These are phyloP conservation scores for Medicago ruthenica DNA, from an alignment of 306 rosid species.

Conservation along the genomic window DNA sequence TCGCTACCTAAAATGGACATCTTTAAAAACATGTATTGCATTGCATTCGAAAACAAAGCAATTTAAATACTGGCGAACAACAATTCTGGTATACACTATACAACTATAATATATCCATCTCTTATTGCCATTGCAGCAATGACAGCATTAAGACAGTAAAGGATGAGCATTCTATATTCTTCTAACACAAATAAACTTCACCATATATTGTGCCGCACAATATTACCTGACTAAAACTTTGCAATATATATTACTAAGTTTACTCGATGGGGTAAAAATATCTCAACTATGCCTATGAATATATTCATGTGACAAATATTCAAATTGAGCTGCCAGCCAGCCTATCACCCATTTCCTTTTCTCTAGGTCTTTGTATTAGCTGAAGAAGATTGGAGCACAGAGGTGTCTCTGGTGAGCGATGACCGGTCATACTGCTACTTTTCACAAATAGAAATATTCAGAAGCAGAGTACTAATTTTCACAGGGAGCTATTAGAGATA, in stretches of 20 bases:
- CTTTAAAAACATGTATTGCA: constrained; percentile 17
- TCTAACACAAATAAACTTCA: constrained; percentile 10
- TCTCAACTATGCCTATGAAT: not conserved
- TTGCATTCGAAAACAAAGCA: not conserved
- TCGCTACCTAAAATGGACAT: constrained; percentile 25
- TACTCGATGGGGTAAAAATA: constrained; percentile 8
- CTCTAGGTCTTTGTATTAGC: not conserved
- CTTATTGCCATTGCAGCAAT: not conserved
- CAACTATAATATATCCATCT: constrained; percentile 20
- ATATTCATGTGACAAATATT: constrained; percentile 11
- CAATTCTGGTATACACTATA: constrained; percentile 8
- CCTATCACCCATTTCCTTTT: constrained; percentile 26
- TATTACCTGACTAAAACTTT: not conserved
- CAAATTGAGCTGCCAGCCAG: constrained; percentile 5
- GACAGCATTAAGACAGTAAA: constrained; percentile 1
- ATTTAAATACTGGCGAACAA: not conserved
- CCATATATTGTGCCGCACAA: constrained; percentile 4
- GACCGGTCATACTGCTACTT: constrained; percentile 1
- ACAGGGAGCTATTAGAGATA: constrained; percentile 29
- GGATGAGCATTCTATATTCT: constrained; percentile 14
- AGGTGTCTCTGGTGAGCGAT: constrained; percentile 15
- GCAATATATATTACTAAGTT: constrained; percentile 6
- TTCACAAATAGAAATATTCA: constrained; percentile 10
- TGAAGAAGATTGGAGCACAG: constrained; percentile 1
- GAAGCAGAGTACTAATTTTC: constrained; percentile 21